Conservation (phyloP, 2,329 filamentous ascomycete genomes). For the Westerdykella sp. region DNA sequence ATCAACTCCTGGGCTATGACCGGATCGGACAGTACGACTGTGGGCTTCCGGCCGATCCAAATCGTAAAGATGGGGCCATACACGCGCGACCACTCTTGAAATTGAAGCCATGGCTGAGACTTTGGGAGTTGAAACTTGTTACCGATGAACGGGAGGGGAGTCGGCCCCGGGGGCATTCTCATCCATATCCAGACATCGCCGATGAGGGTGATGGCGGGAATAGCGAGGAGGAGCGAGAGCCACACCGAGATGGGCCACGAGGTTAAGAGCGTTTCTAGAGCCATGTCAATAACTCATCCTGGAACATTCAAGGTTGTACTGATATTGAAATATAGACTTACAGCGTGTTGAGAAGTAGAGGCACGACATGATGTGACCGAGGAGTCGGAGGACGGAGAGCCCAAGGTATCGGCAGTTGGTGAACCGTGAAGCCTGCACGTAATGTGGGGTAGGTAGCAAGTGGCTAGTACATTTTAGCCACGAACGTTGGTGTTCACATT, state of each 20-base stretch:
- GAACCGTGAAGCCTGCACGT: no score
- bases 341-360: no score
- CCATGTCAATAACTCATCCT: slow-evolving; percentile 14
- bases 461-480: no score
- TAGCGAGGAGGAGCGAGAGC: slow-evolving; percentile 21
- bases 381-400: no score
- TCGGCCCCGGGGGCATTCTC: slow-evolving; percentile 44
- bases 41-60: slow-evolving; percentile 44
- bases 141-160: slow-evolving; percentile 42
- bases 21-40: slow-evolving; percentile 42
- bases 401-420: no score
- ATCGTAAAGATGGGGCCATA: slow-evolving; percentile 47
- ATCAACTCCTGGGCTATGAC: slow-evolving; percentile 41
- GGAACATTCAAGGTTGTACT: no score
- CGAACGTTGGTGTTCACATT: no score
- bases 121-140: slow-evolving; percentile 30
- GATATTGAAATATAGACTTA: no score
- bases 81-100: slow-evolving; percentile 40
- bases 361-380: no score
- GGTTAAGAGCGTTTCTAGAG: slow-evolving; percentile 16
- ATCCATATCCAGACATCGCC: slow-evolving; percentile 26
- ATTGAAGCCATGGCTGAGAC: slow-evolving; percentile 31
- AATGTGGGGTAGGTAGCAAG: no score
- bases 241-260: slow-evolving; percentile 14
- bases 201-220: slow-evolving; percentile 21